Evolutionary conservation across 1,284 basidiomycete species (phyloP), one percentile per base, ranked within the genome.

Genomic region (Leccinum olivaceoglutinosum): DNA sequence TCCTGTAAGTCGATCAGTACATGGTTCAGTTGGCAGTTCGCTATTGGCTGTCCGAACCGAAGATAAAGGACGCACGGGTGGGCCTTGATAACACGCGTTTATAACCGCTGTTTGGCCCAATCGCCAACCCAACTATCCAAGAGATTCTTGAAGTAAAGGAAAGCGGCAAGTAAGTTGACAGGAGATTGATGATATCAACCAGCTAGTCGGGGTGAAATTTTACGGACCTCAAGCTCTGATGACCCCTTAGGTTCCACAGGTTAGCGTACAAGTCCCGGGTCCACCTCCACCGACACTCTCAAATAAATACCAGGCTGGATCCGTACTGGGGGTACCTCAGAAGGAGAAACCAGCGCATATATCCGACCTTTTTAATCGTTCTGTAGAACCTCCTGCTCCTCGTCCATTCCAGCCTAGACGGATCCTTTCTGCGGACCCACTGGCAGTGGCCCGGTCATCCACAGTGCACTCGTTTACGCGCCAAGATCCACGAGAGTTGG

Each of bases 281-380:
- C 54, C 9, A 14, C 51, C n/a, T 32, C 11, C 36, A 29, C 18
- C 39, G 29, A 39, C 5, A 11, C 55, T n/a, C 57, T 16, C 12
- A 39, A 14, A 16, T 32, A 14, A 25, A 25, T 25, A 25, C 2
- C 61, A 18, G 8, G 25, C 36, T n/a, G 41, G n/a, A 51, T 12
- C 60, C 41, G 38, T 11, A 2, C 32, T 12, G 18, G 46, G 59
- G 6, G 10, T 36, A 36, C 56, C 18, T 11, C 38, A 25, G 49
- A 46, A 58, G 21, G 54, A 8, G 36, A 49, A 55, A 21, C 16
- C 29, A 0, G 41, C 63, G 70, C 69, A 70, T 71, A 71, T 32
- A 70, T 21, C 62, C 61, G 57, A 58, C 56, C 16, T 14, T 38
- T 21, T 57, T 2, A 16, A 44, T 4, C n/a, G 9, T 18, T n/a